phyloP scores from a whole-genome alignment of 163 green algal species.

The Prototheca wickerhamii region DNA sequence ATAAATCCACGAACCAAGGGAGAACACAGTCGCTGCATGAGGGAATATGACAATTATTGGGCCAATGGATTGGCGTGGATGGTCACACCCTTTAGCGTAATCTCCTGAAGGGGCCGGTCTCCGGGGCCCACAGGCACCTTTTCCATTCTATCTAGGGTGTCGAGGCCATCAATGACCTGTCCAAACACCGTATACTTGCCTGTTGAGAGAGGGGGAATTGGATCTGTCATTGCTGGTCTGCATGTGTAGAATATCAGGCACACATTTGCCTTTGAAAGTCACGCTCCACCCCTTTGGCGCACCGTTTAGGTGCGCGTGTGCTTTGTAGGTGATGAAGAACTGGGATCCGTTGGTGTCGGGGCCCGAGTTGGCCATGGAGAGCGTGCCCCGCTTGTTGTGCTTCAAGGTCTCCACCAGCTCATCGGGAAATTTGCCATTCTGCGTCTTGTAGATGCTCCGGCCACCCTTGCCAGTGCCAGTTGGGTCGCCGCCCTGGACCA shows the following conservation, averaged over 20 bases:
- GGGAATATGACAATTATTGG: background rate
- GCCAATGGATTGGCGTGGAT: constrained; percentile 96
- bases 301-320: constrained; percentile 82
- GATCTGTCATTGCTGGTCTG: too few relatives aligned
- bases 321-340: constrained; percentile 77
- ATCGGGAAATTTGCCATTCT: constrained; percentile 82
- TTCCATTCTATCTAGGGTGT: constrained; percentile 92
- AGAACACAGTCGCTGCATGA: too few relatives aligned
- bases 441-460: constrained; percentile 68
- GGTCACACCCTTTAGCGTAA: constrained; percentile 76
- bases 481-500: constrained; percentile 89
- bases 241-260: too few relatives aligned
- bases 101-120: constrained; percentile 74
- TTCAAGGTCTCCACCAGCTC: constrained; percentile 79
- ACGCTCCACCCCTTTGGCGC: constrained; percentile 24
- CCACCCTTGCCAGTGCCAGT: constrained; percentile 83
- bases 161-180: constrained; percentile 90
- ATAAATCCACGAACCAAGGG: background rate
- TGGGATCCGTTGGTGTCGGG: constrained; percentile 75
- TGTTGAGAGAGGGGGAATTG: too few relatives aligned
- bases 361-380: constrained; percentile 86
- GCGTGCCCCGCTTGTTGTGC: constrained; percentile 69
- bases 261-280: background rate
- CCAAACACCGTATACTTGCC: constrained; percentile 83
- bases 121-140: constrained; percentile 55